These are phyloP conservation scores for Coemansia sp. DNA, from an alignment of 192 early-diverging fungal genomes.

Conservation along the genomic window DNA sequence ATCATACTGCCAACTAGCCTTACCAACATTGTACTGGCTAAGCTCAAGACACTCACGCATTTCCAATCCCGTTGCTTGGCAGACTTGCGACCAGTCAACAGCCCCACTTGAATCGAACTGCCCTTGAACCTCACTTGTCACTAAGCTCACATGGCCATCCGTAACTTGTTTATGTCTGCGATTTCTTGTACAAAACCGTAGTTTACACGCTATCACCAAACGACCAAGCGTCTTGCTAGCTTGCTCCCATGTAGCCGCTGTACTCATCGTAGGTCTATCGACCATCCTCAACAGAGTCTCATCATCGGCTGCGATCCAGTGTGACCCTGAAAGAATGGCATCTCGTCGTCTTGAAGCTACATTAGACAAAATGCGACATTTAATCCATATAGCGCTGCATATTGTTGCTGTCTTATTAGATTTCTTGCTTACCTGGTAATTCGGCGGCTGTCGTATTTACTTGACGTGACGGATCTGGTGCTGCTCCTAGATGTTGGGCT, in stretches of 20 bases:
- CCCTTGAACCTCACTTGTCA: background rate
- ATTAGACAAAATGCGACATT: no score
- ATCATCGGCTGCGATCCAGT: background rate
- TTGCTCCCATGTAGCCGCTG: background rate
- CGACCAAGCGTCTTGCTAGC: background rate
- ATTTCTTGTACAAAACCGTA: background rate
- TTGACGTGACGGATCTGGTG: background rate
- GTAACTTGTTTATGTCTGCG: background rate
- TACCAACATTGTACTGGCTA: background rate
- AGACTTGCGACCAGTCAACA: slow-evolving; percentile 14
- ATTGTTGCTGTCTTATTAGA: no score
- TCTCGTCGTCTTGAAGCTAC: no score
- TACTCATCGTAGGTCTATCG: background rate
- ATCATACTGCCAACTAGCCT: slow-evolving; percentile 15
- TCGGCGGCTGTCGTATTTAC: background rate
- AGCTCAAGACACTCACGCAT: slow-evolving; percentile 11
- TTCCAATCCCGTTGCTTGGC: background rate
- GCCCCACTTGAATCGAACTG: background rate
- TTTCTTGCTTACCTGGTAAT: background rate
- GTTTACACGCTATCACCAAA: background rate
- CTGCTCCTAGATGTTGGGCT: background rate
- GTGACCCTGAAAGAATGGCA: background rate
- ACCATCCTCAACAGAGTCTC: background rate
- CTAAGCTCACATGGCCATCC: background rate
- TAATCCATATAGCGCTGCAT: no score